Evolutionary conservation across 768 basidiomycete genomes (phyloP).

Genomic region (Austroboletus eburneus): DNA sequence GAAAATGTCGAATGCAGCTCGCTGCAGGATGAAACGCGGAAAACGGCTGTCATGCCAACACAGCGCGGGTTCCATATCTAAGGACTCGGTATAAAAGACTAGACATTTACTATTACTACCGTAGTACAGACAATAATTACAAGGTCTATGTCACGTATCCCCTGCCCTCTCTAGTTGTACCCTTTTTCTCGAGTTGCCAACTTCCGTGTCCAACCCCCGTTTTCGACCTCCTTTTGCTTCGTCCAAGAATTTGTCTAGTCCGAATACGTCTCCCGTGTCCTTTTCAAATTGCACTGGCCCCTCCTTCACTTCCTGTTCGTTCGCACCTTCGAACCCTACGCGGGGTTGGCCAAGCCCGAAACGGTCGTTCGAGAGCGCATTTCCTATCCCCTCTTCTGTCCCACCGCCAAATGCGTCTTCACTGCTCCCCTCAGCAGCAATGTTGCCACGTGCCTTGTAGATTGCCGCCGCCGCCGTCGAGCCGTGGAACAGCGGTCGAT

Average conservation of each 20-base stretch:
- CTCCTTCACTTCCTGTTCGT: constrained; percentile 76
- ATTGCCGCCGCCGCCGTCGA: constrained; percentile 99
- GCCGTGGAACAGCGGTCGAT: constrained; percentile 92
- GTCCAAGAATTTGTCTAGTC: constrained; percentile 94
- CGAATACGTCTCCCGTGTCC: constrained; percentile 95
- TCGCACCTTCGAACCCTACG: constrained; percentile 89
- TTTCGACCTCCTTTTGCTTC: constrained; percentile 96
- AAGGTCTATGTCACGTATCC: constrained; percentile 36
- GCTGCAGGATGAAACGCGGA: constrained; percentile 1
- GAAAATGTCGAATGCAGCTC: constrained; percentile 1
- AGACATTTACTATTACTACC: too few species aligned
- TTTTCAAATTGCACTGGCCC: constrained; percentile 99
- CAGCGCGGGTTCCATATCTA: too few species aligned
- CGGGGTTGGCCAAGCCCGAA: constrained; percentile 83
- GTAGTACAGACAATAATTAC: too few species aligned
- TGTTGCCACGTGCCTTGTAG: constrained; percentile 92
- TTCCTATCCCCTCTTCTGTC: constrained; percentile 90
- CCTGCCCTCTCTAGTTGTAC: constrained; percentile 63
- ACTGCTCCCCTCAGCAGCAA: constrained; percentile 61
- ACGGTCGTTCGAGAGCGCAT: constrained; percentile 89
- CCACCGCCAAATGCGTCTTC: constrained; percentile 94
- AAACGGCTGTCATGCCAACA: constrained; percentile 20
- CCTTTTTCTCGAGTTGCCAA: constrained; percentile 65
- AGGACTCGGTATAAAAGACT: too few species aligned
- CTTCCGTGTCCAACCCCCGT: constrained; percentile 75